Conservation (phyloP, 805 yeast genomes). For the Hanseniaspora thailandica region DNA sequence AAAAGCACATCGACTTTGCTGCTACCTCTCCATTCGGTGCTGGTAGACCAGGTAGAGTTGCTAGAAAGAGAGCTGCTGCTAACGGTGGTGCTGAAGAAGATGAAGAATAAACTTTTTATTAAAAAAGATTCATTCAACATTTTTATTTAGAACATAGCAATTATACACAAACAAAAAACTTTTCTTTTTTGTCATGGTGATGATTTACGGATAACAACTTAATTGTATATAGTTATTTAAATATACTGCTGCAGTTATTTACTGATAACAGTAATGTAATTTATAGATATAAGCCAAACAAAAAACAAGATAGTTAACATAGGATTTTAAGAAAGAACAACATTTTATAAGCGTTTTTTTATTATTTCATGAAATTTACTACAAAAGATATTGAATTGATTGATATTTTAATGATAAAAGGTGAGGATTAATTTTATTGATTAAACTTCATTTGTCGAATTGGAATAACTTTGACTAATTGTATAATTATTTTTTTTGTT, state of each 20-base stretch:
- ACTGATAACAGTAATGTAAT: background rate
- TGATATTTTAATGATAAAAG: too few species aligned
- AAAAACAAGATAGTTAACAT: background rate
- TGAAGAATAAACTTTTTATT: conserved; percentile 24
- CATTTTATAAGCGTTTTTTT: background rate
- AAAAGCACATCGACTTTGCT: conserved; percentile 99
- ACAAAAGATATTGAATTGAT: too few species aligned
- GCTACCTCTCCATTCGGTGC: conserved; percentile 99
- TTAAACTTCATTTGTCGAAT: too few species aligned
- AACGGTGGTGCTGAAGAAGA: conserved; percentile 62
- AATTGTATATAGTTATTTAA: background rate
- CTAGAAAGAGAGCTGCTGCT: conserved; percentile 74
- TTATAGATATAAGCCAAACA: conserved; percentile 4
- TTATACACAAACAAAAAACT: background rate
- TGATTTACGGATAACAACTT: too few species aligned
- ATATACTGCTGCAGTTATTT: background rate
- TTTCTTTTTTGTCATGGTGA: background rate
- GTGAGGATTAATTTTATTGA: too few species aligned
- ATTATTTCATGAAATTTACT: too few species aligned
- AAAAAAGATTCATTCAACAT: background rate
- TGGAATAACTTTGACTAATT: too few species aligned
- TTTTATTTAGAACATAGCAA: background rate
- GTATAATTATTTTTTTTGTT: background rate
- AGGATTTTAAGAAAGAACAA: background rate
- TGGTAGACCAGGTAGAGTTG: conserved; percentile 99